A percentile compares a stretch with the other conserved stretches of the same genome.
Conservation (phyloP, 164 flowering plant species). For the Annona squamosa region DNA sequence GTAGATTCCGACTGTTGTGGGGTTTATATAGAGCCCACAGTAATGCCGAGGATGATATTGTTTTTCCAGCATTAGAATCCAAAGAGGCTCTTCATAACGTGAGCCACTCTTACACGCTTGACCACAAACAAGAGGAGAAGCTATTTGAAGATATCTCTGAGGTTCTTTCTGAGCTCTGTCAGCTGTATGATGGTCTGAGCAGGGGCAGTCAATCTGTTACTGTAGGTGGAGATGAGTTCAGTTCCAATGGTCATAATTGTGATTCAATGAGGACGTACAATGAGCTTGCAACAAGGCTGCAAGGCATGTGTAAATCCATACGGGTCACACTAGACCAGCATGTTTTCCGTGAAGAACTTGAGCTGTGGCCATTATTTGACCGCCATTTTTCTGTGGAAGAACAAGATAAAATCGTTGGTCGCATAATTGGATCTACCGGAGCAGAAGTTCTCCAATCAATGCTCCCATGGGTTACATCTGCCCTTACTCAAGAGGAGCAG, state of each 20-base stretch:
- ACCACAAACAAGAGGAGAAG: slow-evolving; percentile 89
- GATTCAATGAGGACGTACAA: slow-evolving; percentile 37
- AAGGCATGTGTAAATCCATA: slow-evolving; percentile 93
- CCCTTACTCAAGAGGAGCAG: slow-evolving; percentile 87
- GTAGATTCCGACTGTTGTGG: slow-evolving; percentile 84
- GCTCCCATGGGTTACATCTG: slow-evolving; percentile 97
- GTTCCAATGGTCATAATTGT: slow-evolving; percentile 19
- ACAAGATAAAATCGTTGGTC: slow-evolving; percentile 91
- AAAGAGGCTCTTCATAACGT: slow-evolving; percentile 88
- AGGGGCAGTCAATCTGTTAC: slow-evolving; percentile 13
- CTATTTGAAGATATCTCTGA: slow-evolving; percentile 78
- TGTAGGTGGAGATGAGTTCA: slow-evolving; percentile 9
- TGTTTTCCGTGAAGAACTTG: slow-evolving; percentile 81
- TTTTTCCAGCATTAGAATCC: slow-evolving; percentile 92
- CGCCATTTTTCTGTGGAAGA: slow-evolving; percentile 86
- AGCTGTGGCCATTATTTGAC: slow-evolving; percentile 94
- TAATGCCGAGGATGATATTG: slow-evolving; percentile 97
- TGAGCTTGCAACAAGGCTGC: slow-evolving; percentile 77
- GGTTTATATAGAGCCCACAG: slow-evolving; percentile 93
- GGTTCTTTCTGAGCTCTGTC: slow-evolving; percentile 58
- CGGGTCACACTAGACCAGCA: slow-evolving; percentile 85
- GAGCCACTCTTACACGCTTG: slow-evolving; percentile 88
- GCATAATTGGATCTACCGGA: slow-evolving; percentile 90
- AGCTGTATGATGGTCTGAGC: slow-evolving; percentile 42
- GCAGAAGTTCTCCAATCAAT: slow-evolving; percentile 96